Conservation (phyloP, 78 protist species). For the Planoprotostelium fungivorum region DNA sequence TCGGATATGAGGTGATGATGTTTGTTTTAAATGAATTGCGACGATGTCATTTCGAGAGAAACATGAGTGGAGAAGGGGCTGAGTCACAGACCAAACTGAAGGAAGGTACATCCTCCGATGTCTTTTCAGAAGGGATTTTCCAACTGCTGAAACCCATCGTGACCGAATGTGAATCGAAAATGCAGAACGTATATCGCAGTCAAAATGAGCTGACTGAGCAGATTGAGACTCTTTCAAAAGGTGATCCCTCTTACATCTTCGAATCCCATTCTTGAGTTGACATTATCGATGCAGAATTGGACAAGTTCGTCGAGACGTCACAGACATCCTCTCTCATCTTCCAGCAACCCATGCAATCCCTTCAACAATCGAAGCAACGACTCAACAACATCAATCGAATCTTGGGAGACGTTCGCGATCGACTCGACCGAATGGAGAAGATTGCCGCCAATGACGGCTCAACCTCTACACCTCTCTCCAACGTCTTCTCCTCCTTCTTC, state of each 20-base stretch:
- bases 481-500: neutral
- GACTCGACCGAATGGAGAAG: neutral
- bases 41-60: too few relatives aligned
- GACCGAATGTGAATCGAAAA: neutral
- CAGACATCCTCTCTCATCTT: neutral
- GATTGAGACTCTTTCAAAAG: neutral
- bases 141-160: neutral
- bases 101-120: neutral
- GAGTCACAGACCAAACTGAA: neutral
- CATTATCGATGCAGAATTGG: neutral
- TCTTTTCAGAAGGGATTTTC: neutral
- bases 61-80: neutral
- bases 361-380: neutral
- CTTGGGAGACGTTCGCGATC: neutral
- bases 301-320: neutral
- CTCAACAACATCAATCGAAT: neutral
- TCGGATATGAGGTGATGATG: too few relatives aligned
- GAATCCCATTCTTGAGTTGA: too few relatives aligned
- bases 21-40: too few relatives aligned
- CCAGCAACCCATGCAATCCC: neutral
- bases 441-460: neutral
- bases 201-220: neutral
- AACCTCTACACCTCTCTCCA: neutral
- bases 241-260: neutral
- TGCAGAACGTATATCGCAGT: neutral